These are phyloP conservation scores for Malania oleifera DNA, from an alignment of 164 flowering plant species.

Conservation along the genomic window DNA sequence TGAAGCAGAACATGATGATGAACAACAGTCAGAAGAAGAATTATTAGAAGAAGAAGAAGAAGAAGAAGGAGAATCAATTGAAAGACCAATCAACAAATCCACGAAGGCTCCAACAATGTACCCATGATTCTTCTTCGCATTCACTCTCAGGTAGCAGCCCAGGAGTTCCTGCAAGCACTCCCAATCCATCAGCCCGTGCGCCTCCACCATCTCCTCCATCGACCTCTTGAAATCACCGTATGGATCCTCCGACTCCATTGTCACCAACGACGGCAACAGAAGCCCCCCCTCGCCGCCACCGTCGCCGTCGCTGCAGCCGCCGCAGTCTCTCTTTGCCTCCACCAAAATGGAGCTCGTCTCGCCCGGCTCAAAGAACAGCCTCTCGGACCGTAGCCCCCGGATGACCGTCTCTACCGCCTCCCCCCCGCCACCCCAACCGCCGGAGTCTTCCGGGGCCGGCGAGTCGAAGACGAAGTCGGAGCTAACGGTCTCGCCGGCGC, in stretches of 20 bases:
- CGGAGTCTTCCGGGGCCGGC: conserved; percentile 23
- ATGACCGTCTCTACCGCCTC: conserved; percentile 40
- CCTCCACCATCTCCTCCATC: conserved; percentile 90
- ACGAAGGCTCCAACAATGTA: conserved; percentile 73
- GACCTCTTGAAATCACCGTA: conserved; percentile 63
- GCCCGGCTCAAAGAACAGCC: conserved; percentile 68
- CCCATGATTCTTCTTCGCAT: conserved; percentile 58
- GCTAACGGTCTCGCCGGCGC: conserved; percentile 37
- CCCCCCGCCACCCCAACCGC: neutral
- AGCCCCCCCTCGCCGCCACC: conserved; percentile 7
- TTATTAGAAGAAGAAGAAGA: conserved; percentile 3
- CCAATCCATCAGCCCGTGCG: conserved; percentile 66
- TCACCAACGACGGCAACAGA: conserved; percentile 42
- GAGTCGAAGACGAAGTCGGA: conserved; percentile 25
- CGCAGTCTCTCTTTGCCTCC: conserved; percentile 21
- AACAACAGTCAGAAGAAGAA: conserved; percentile 1
- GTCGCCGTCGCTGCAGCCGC: neutral
- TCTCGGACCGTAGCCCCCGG: conserved; percentile 45
- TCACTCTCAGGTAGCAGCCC: conserved; percentile 62
- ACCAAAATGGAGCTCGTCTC: conserved; percentile 53
- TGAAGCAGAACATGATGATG: neutral
- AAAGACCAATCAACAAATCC: conserved; percentile 54
- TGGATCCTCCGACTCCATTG: conserved; percentile 73
- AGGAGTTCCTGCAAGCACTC: conserved; percentile 61
- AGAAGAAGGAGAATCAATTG: conserved; percentile 18